Evolutionary conservation across 345 rosid genomes (phyloP).

Genomic region (Lumnitzera racemosa): DNA sequence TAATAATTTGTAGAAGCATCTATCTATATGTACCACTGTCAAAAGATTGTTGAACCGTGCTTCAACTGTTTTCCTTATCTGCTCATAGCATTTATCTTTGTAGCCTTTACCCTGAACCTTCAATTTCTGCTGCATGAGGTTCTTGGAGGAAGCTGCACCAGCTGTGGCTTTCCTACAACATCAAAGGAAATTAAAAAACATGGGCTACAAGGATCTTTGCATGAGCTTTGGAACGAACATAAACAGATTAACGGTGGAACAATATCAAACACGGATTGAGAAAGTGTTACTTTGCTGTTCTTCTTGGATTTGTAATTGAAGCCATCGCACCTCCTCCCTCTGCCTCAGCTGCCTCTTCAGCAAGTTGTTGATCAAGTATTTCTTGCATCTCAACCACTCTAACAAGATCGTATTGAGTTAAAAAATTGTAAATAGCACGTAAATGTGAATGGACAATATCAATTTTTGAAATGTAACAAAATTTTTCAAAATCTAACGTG

Average conservation of each 20-base stretch:
- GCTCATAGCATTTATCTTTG: conserved; percentile 97
- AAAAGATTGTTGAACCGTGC: conserved; percentile 75
- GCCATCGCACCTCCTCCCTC: conserved; percentile 96
- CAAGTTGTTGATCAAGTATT: conserved; percentile 93
- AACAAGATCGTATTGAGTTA: neutral
- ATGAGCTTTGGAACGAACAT: neutral
- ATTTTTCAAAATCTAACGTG: too few relatives aligned
- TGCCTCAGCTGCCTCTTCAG: conserved; percentile 99
- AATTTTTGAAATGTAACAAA: too few relatives aligned
- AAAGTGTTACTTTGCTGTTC: conserved; percentile 68
- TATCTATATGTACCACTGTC: conserved; percentile 39
- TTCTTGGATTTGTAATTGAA: conserved; percentile 80
- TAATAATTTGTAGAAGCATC: conserved; percentile 1
- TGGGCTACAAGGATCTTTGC: too few relatives aligned
- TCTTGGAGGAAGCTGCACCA: conserved; percentile 48
- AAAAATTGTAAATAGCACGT: too few relatives aligned
- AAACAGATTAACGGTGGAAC: neutral
- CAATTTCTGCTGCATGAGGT: conserved; percentile 57
- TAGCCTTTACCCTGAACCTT: conserved; percentile 89
- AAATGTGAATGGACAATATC: too few relatives aligned
- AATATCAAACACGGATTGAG: conserved; percentile 3
- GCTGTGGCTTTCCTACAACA: conserved; percentile 56
- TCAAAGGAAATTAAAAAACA: conserved; percentile 4
- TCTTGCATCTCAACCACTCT: conserved; percentile 99
- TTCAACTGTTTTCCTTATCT: conserved; percentile 83